A percentile compares a stretch with the other conserved stretches of the same genome.
phyloP scores from a whole-genome alignment of 768 basidiomycete species.

The Rhodotorula diobovata region DNA sequence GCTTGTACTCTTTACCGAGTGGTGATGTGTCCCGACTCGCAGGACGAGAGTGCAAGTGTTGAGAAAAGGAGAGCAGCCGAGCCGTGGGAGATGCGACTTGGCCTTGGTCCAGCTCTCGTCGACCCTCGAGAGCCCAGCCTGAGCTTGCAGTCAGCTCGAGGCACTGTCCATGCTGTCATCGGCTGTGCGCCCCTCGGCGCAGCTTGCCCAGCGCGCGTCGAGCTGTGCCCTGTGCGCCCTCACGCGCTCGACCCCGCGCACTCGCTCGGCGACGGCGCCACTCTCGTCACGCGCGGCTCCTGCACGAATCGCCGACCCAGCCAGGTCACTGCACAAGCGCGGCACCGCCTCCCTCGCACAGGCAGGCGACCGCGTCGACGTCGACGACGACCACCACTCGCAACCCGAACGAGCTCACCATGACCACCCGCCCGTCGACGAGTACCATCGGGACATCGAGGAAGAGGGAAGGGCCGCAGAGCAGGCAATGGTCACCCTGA shows the following conservation, averaged over 20 bases:
- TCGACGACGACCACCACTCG: neutral
- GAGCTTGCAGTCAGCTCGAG: too few species aligned
- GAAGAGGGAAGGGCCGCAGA: neutral
- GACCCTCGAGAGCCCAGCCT: too few species aligned
- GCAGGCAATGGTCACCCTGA: neutral
- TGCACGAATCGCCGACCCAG: neutral
- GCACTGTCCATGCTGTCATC: neutral
- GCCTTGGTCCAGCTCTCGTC: too few species aligned
- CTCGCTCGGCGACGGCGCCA: neutral
- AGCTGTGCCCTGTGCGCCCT: neutral
- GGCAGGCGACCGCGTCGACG: neutral
- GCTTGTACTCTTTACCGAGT: too few species aligned
- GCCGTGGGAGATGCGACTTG: too few species aligned
- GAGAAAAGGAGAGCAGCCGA: too few species aligned
- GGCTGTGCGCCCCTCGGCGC: neutral
- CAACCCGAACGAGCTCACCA: neutral
- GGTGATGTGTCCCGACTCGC: too few species aligned
- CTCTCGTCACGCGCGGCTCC: neutral
- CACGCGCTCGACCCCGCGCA: neutral
- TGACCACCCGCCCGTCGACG: too few species aligned
- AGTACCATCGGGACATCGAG: neutral
- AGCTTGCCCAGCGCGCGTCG: neutral
- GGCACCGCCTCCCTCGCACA: constrained; percentile 2
- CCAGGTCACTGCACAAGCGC: neutral
- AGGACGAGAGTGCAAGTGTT: too few species aligned